Percentiles rank a stretch among this genome's conserved stretches.
Conservation (phyloP, 257 asterid genomes). For the Phtheirospermum japonicum region DNA sequence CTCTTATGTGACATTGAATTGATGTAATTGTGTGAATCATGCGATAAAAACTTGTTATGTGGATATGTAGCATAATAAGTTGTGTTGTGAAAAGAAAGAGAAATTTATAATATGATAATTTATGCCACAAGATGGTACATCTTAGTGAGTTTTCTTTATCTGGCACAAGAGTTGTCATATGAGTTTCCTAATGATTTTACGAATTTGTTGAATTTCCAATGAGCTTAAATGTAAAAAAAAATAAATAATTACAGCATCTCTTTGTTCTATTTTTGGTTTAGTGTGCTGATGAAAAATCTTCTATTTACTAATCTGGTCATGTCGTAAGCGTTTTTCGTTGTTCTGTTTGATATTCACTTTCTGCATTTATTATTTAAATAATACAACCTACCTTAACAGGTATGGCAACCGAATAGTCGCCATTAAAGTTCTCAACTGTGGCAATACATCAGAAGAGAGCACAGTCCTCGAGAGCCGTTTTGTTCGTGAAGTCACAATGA, state of each 20-base stretch:
- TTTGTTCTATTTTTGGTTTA: too few relatives aligned
- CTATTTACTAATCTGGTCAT: neutral
- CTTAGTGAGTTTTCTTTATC: too few relatives aligned
- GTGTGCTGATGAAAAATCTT: too few relatives aligned
- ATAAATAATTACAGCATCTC: too few relatives aligned
- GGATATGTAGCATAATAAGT: conserved; percentile 13
- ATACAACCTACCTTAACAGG: conserved; percentile 39
- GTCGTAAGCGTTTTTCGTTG: conserved; percentile 3
- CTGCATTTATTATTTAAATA: conserved; percentile 8
- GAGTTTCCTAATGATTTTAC: neutral
- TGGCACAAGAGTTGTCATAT: neutral
- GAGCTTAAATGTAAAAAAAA: too few relatives aligned
- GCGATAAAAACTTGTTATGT: neutral
- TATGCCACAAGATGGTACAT: neutral
- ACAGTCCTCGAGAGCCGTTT: conserved; percentile 76
- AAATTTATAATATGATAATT: neutral
- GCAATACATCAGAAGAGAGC: conserved; percentile 70
- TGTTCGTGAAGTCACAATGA: conserved; percentile 87
- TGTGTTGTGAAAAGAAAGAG: conserved; percentile 2
- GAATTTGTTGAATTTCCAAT: neutral
- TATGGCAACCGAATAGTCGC: conserved; percentile 86
- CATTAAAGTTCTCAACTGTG: conserved; percentile 75
- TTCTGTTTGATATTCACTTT: conserved; percentile 15
- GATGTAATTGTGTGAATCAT: conserved; percentile 13
- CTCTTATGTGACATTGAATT: conserved; percentile 11